phyloP scores from a whole-genome alignment of 2,329 filamentous ascomycete species.

The Pestalotiopsis sp. region DNA sequence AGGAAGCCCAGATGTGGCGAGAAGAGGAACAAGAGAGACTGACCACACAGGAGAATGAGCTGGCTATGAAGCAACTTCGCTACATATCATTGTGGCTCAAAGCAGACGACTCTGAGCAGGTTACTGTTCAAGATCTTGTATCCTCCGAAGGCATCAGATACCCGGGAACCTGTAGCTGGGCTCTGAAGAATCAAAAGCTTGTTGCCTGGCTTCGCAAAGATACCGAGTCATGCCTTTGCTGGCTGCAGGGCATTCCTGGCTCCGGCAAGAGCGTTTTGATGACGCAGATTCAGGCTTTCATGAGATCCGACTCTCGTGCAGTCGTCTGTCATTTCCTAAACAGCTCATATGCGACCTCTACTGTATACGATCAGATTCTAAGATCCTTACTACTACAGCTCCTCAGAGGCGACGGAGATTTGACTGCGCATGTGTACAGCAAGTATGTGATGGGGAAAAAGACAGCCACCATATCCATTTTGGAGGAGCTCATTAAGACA shows the following conservation, averaged over 20 bases:
- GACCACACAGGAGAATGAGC: slow-evolving; percentile 23
- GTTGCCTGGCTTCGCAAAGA: slow-evolving; percentile 27
- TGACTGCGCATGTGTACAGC: slow-evolving; percentile 29
- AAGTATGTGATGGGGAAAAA: slow-evolving; percentile 27
- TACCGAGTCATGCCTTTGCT: slow-evolving; percentile 26
- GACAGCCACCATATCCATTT: slow-evolving; percentile 10
- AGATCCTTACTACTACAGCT: slow-evolving; percentile 35
- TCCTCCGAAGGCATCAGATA: slow-evolving; percentile 25
- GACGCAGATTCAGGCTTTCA: slow-evolving; percentile 32
- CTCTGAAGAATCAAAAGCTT: slow-evolving; percentile 31
- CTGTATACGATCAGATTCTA: slow-evolving; percentile 34
- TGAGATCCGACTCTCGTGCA: slow-evolving; percentile 19
- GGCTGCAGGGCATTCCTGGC: slow-evolving; percentile 38
- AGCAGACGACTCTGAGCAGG: slow-evolving; percentile 34
- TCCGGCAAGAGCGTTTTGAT: slow-evolving; percentile 40
- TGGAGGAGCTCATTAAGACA: slow-evolving; percentile 27
- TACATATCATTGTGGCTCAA: slow-evolving; percentile 32
- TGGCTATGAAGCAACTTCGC: slow-evolving; percentile 25
- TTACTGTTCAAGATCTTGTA: slow-evolving; percentile 30
- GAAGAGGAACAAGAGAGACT: slow-evolving; percentile 25
- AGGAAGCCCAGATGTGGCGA: slow-evolving; percentile 26
- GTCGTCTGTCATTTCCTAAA: slow-evolving; percentile 39
- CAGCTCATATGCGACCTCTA: slow-evolving; percentile 33
- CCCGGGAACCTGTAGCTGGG: slow-evolving; percentile 37
- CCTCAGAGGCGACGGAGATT: slow-evolving; percentile 24